Base-by-base conservation (phyloP, 441 rosid genomes). In the Arabidopsis hybrid region DNA sequence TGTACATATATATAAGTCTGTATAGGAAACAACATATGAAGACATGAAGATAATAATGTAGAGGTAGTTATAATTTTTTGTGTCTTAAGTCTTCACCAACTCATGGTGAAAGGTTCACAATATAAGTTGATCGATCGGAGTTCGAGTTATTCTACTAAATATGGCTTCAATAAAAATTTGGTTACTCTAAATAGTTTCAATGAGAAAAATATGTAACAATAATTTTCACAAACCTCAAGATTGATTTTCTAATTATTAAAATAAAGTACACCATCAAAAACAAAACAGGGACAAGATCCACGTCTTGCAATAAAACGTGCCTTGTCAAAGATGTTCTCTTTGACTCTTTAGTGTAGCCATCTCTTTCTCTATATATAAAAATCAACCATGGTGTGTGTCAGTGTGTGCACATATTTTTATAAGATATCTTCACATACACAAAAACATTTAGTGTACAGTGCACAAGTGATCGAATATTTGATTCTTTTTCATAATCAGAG, bases 291-390 rank as follows among this genome's bases (percentile, higher is more conserved):
- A 77, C 60, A 60, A 77, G 65, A 53, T 38, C 77, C 77, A 77
- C 50, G 72, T 71, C 73, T 42, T 77, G 50, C 66, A 65, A 21
- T 35, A 65, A 77, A 71, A 60, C 61, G 40, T 66, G 77, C 69
- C 65, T 66, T 72, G 69, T 77, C 65, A 66, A 63, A 66, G 72
- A 50, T 32, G 26, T 21, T 21, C 56, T 49, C 73, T 60, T 77
- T 66, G 69, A 58, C 76, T 72, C 60, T 8, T n/a, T 9, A 55
- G 45, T 35, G 60, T 66, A 46, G 40, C 55, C 64, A 59, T 71
- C 53, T 70, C 65, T 71, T 26, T 67, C 18, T 68, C 2, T 68
- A 49, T 65, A 75, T 46, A 69, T 43, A 58, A 0, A 71, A 61
- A 66, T 40, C 56, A 67, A 67, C 68, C 29, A 47, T 31, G 16